Base-by-base conservation (phyloP, 345 rosid genomes). In the Gossypium bickii region DNA sequence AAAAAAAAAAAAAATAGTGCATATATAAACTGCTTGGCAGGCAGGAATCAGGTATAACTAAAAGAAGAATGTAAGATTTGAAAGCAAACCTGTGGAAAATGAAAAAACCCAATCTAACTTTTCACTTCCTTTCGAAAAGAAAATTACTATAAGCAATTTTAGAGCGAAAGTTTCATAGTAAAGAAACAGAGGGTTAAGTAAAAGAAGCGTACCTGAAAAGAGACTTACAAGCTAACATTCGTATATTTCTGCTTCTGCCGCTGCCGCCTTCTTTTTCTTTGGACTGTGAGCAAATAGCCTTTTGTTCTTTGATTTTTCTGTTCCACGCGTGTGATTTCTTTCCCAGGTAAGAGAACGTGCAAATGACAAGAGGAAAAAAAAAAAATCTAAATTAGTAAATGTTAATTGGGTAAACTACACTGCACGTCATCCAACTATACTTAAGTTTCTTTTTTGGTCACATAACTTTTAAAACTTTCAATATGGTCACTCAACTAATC, bases 151-250 rank as follows among this genome's bases (percentile, higher is more conserved):
- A 51, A 17, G 13, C 47, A 70, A 17, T 8, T 51, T 69, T 17
- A 70, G 11, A 3, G 56, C 56, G 7, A 17, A 17, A 59, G 22
- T 75, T 66, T 29, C 62, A 51, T 70, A 38, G 63, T 20, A 52
- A 65, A 24, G 63, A 47, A 64, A 52, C 43, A 53, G 62, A 38
- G n/a, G 34, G 29, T 41, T 34, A 56, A 56, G 62, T 56, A 45
- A 70, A 70, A 64, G 70, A 72, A 56, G 67, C 60, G 44, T 45
- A 78, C 80, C 80, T 72, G 61, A 72, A 45, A 17, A 56, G 72
- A 53, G 76, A 55, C 80, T 78, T 72, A 72, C 67, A 51, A 63
- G 78, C 47, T 18, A 81, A 15, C 84, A 81, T 78, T 71, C 78
- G 60, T 22, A 12, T 12, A n/a, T 41, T 48, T 17, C 53, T 7